These are phyloP conservation scores for Chalaropsis ovoidea DNA, from an alignment of 2,329 filamentous ascomycete genomes.

Conservation along the genomic window DNA sequence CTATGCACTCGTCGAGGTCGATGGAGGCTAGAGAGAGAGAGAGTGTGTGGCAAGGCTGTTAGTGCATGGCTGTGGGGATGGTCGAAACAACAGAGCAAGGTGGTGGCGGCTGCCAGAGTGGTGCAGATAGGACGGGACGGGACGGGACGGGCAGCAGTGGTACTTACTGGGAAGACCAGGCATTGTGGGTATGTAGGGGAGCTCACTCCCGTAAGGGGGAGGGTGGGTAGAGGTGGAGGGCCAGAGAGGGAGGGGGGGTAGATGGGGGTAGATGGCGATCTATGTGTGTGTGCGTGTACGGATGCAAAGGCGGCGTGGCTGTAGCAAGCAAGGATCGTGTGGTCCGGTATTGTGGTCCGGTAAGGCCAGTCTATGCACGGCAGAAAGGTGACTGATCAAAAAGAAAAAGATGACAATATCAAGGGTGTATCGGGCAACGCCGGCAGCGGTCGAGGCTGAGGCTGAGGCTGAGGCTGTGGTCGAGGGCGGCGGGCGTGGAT, in stretches of 20 bases:
- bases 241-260: conserved; percentile 1
- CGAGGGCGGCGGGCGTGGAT: conserved; percentile 5
- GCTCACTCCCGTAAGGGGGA: conserved; percentile 7
- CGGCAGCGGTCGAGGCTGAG: background rate
- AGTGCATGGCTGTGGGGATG: background rate
- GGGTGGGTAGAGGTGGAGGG: background rate
- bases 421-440: background rate
- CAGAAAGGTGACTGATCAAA: background rate
- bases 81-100: background rate
- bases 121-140: background rate
- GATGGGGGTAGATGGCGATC: background rate
- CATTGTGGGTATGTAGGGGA: conserved; percentile 16
- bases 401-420: background rate
- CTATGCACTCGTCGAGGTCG: conserved; percentile 97
- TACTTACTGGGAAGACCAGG: conserved; percentile 24
- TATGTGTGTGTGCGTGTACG: background rate
- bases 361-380: background rate
- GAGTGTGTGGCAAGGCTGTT: conserved; percentile 1
- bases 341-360: background rate
- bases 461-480: too few species aligned
- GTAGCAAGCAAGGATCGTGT: background rate
- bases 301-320: background rate
- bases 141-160: background rate
- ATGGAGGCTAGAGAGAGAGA: conserved; percentile 59
- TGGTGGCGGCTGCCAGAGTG: background rate